These are phyloP conservation scores for Senna siamea DNA, from an alignment of 306 rosid genomes.

Conservation along the genomic window DNA sequence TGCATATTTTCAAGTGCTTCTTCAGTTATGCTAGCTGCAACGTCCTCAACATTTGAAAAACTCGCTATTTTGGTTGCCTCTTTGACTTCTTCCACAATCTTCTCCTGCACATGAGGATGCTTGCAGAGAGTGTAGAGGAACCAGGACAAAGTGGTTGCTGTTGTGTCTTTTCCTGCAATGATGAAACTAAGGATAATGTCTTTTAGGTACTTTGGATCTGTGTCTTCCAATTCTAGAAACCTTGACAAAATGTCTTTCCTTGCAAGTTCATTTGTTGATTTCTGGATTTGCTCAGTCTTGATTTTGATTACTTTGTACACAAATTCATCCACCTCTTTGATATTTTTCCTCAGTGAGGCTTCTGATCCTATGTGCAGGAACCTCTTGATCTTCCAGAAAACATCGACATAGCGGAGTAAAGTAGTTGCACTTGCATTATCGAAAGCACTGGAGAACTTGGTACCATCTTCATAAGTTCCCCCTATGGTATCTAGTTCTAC, in stretches of 20 bases:
- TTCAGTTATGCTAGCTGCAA: constrained; percentile 47
- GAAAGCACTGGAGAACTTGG: constrained; percentile 22
- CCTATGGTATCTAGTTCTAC: constrained; percentile 21
- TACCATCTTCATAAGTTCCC: constrained; percentile 34
- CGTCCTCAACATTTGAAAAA: constrained; percentile 36
- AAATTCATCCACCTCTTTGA: constrained; percentile 41
- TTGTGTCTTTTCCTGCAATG: constrained; percentile 65
- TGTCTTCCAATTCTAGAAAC: constrained; percentile 48
- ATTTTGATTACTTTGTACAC: constrained; percentile 28
- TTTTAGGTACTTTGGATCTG: constrained; percentile 49
- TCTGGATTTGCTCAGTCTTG: constrained; percentile 33
- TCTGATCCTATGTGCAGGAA: constrained; percentile 54
- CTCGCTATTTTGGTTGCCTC: constrained; percentile 39
- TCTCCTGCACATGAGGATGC: constrained; percentile 58
- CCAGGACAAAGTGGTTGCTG: constrained; percentile 59
- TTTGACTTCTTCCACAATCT: constrained; percentile 52
- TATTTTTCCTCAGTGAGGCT: constrained; percentile 34
- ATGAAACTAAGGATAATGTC: constrained; percentile 56
- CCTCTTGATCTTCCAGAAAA: constrained; percentile 52
- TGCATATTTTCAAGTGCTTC: constrained; percentile 59
- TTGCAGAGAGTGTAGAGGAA: constrained; percentile 57
- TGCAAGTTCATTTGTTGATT: constrained; percentile 32
- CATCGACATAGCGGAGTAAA: constrained; percentile 43
- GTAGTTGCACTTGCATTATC: constrained; percentile 29
- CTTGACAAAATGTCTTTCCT: constrained; percentile 58